Evolutionary conservation across 2,329 filamentous ascomycete species (phyloP).

Genomic region (Mycosphaerella sp.): DNA sequence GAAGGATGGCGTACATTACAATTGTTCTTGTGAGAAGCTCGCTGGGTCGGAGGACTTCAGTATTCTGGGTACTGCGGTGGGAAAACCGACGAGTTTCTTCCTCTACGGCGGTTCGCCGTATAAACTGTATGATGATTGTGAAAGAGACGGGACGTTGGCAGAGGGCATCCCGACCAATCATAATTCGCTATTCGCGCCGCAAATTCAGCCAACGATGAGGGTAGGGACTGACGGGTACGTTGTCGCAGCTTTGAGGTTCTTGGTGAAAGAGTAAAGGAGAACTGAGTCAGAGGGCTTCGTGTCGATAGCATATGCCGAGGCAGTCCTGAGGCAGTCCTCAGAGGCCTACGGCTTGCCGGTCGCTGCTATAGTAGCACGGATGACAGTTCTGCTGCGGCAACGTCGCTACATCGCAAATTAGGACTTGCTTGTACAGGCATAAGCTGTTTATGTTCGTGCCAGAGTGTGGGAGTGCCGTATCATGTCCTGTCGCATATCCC

Average conservation of each 20-base stretch:
- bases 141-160: conserved; percentile 41
- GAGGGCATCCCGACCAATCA: conserved; percentile 55
- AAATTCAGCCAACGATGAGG: conserved; percentile 53
- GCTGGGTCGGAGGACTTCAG: conserved; percentile 55
- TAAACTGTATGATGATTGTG: conserved; percentile 46
- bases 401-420: too few species aligned
- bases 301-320: too few species aligned
- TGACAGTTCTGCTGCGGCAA: too few species aligned
- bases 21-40: conserved; percentile 38
- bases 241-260: conserved; percentile 33
- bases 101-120: conserved; percentile 50
- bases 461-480: conserved; percentile 4
- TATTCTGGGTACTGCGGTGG: conserved; percentile 47
- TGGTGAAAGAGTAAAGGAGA: conserved; percentile 26
- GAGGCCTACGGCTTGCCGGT: too few species aligned
- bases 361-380: too few species aligned
- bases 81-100: conserved; percentile 51
- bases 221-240: conserved; percentile 42
- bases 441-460: background rate
- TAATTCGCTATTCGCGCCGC: conserved; percentile 53
- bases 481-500: background rate
- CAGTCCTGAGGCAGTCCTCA: too few species aligned
- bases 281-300: too few species aligned
- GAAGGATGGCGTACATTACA: conserved; percentile 27
- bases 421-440: too few species aligned